Evolutionary conservation across 1,284 basidiomycete genomes (phyloP).

Genomic region (Inonotus obliquus): DNA sequence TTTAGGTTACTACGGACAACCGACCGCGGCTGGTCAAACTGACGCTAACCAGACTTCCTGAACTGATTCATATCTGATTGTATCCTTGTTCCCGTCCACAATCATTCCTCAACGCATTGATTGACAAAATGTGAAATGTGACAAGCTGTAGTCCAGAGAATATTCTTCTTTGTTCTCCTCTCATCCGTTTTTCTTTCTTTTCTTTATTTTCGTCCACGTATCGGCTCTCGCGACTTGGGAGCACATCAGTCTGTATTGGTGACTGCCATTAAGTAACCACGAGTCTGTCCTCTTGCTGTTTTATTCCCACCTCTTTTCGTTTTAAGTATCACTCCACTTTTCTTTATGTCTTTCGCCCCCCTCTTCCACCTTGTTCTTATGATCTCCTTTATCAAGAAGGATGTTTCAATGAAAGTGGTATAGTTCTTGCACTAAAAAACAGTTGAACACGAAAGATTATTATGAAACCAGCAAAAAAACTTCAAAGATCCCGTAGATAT

Average conservation of each 20-base stretch:
- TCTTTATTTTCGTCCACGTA: slow-evolving; percentile 10
- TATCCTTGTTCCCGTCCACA: slow-evolving; percentile 17
- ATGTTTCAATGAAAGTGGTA: slow-evolving; percentile 14
- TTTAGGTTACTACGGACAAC: slow-evolving; percentile 74
- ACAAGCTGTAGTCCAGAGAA: slow-evolving; percentile 3
- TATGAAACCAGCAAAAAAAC: neutral
- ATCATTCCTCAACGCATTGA: slow-evolving; percentile 17
- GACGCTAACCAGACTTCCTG: slow-evolving; percentile 42
- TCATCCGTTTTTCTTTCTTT: slow-evolving; percentile 14
- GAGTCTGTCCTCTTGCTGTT: slow-evolving; percentile 28
- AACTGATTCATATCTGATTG: slow-evolving; percentile 20
- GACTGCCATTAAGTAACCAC: slow-evolving; percentile 27
- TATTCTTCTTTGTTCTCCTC: slow-evolving; percentile 17
- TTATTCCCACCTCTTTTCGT: slow-evolving; percentile 25
- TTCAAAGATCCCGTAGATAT: neutral
- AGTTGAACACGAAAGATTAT: neutral
- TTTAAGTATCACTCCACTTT: slow-evolving; percentile 16
- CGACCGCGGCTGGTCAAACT: slow-evolving; percentile 54
- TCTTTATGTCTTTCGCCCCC: slow-evolving; percentile 15
- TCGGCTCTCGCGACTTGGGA: slow-evolving; percentile 7
- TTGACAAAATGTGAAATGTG: neutral
- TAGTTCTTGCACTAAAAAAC: neutral
- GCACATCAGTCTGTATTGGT: slow-evolving; percentile 24
- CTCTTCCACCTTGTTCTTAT: neutral
- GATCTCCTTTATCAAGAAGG: slow-evolving; percentile 8